Evolutionary conservation across 306 rosid species (phyloP).

Genomic region (Hippophae rhamnoides): DNA sequence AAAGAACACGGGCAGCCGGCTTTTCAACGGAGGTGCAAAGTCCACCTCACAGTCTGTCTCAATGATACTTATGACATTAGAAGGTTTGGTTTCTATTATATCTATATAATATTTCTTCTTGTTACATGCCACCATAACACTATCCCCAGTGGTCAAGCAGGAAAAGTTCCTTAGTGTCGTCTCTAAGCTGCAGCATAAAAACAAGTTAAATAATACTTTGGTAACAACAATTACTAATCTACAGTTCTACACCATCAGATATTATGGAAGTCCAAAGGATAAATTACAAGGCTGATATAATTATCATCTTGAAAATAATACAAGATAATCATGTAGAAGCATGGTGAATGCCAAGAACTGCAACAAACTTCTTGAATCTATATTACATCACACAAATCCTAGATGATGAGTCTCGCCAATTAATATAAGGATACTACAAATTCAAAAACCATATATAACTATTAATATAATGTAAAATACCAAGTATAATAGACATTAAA

Average conservation of each 20-base stretch:
- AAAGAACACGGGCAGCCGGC: slow-evolving; percentile 34
- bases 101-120: slow-evolving; percentile 91
- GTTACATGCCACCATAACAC: slow-evolving; percentile 97
- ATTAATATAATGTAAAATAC: too few relatives aligned
- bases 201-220: slow-evolving; percentile 7
- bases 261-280: background rate
- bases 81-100: slow-evolving; percentile 82
- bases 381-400: too few relatives aligned
- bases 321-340: too few relatives aligned
- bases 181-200: slow-evolving; percentile 59
- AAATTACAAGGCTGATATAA: too few relatives aligned
- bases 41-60: slow-evolving; percentile 99
- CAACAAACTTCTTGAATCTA: too few relatives aligned
- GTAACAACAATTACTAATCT: background rate
- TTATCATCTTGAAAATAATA: too few relatives aligned
- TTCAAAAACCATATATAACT: too few relatives aligned
- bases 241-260: background rate
- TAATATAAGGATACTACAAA: too few relatives aligned
- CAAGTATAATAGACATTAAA: too few relatives aligned
- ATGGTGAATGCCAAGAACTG: too few relatives aligned
- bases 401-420: too few relatives aligned
- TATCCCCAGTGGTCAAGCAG: slow-evolving; percentile 85
- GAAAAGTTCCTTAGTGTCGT: slow-evolving; percentile 90
- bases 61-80: slow-evolving; percentile 78
- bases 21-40: slow-evolving; percentile 91